Base-by-base conservation (phyloP, 2,329 filamentous ascomycete genomes). In the Aspergillus neoniger region DNA sequence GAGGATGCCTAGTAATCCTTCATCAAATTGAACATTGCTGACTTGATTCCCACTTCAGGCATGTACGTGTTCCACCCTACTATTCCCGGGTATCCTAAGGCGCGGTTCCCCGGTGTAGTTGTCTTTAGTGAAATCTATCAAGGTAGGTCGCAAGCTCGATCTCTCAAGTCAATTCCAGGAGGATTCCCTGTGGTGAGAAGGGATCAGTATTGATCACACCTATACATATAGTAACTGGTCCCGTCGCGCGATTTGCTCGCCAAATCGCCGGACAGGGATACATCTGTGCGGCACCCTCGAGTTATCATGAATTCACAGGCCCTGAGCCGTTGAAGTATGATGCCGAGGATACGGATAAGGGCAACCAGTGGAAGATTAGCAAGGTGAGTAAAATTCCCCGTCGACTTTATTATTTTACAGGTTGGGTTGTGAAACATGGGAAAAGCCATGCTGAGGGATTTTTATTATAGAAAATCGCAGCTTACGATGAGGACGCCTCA, bases 61-160 rank as follows among this genome's bases (percentile, higher is more conserved):
- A 90, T 96, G 72, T 96, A 93, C 77, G 74, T 96, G 73, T 96
- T 93, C 78, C 91, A 96, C 73, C 93, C 93, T 7, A 87, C 86
- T 14, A 89, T 97, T 66, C 86, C 91, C 0, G 89, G 90, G 62
- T 96, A 96, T 73, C 92, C 93, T 28, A 88, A 95, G 67, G 93
- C 93, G 77, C 92, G 87, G 71, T 96, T 96, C 71, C 92, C 92
- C 0, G 92, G 91, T 19, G 91, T 97, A 5, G 89, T 91, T 14
- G 83, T 97, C 59, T 97, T 96, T 74, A 93, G 89, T 69, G 93
- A 97, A 79, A 97, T 97, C 70, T 97, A 97, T 73, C 93, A 97
- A 87, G 92, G 92, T 92, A 76, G 59, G 72, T 61, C 38, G 44
- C 23, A n/a, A 25, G 21, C 57, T 19, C 12, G 12, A 36, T 36